Evolutionary conservation across 139 green algal genomes (phyloP).

Genomic region (Zygnema circumcarinatum): DNA sequence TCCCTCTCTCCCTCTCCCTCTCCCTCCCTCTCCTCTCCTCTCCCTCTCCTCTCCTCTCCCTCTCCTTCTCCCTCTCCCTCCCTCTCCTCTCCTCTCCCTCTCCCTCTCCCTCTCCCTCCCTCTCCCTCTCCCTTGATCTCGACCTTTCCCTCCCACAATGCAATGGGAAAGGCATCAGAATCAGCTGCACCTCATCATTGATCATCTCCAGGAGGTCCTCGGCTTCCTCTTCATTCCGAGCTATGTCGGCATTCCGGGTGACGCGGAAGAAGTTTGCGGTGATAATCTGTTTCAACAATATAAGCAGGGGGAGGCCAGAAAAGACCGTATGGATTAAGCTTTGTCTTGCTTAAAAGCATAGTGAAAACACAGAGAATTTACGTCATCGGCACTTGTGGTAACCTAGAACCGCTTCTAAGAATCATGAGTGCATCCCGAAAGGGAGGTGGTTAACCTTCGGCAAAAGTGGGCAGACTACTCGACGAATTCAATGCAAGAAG

Average conservation of each 20-base stretch:
- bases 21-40: not conserved
- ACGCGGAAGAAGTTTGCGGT: constrained; percentile 64
- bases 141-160: not conserved
- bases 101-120: not conserved
- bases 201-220: constrained; percentile 77
- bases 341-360: too few species aligned
- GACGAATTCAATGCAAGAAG: too few species aligned
- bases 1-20: not conserved
- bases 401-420: too few species aligned
- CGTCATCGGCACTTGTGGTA: too few species aligned
- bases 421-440: too few species aligned
- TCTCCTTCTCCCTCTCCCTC: not conserved
- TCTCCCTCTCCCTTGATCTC: not conserved
- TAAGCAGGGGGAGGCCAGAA: not conserved
- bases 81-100: not conserved
- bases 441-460: too few species aligned
- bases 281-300: constrained; percentile 33
- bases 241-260: constrained; percentile 71
- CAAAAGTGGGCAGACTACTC: too few species aligned
- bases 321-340: not conserved
- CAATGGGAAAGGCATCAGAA: not conserved
- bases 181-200: constrained; percentile 67
- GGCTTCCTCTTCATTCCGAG: constrained; percentile 72
- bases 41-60: not conserved
- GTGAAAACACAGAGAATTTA: too few species aligned